Evolutionary conservation across 305 asterid genomes (phyloP).

Genomic region (Caryopteris hybrid): DNA sequence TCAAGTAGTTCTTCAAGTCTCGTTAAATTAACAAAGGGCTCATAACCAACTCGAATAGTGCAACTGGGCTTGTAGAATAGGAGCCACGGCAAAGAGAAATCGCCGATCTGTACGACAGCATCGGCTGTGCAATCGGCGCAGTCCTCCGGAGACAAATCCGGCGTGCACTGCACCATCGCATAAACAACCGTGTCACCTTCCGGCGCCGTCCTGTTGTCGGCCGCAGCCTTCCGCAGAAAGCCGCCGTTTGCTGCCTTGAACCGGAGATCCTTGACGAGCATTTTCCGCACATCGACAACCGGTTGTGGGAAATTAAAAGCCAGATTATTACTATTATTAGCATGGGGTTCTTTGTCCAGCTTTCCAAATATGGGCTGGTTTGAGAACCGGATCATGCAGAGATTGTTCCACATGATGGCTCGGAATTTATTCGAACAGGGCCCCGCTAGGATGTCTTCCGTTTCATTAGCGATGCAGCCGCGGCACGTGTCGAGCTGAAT

Average conservation of each 20-base stretch:
- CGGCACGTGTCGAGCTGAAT: constrained; percentile 9
- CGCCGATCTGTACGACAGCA: neutral
- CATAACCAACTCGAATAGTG: no score
- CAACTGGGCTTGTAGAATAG: no score
- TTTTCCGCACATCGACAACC: neutral
- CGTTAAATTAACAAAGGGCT: no score
- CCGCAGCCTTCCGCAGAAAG: neutral
- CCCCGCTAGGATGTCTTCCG: neutral
- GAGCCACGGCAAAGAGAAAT: no score
- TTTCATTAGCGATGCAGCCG: constrained; percentile 6
- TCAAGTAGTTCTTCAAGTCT: no score
- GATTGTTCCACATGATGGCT: constrained; percentile 7
- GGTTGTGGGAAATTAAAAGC: no score
- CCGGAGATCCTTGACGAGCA: neutral
- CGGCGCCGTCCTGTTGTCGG: neutral
- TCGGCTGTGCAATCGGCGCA: constrained; percentile 20
- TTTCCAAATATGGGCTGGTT: neutral
- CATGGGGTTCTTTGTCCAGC: neutral
- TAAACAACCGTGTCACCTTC: constrained; percentile 8
- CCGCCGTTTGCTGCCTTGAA: constrained; percentile 19
- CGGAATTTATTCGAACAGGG: constrained; percentile 11
- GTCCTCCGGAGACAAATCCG: neutral
- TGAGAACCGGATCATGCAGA: constrained; percentile 5
- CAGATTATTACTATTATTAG: no score
- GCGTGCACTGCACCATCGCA: constrained; percentile 23